Base-by-base conservation (phyloP, 306 rosid species). In the Quercus gilva region DNA sequence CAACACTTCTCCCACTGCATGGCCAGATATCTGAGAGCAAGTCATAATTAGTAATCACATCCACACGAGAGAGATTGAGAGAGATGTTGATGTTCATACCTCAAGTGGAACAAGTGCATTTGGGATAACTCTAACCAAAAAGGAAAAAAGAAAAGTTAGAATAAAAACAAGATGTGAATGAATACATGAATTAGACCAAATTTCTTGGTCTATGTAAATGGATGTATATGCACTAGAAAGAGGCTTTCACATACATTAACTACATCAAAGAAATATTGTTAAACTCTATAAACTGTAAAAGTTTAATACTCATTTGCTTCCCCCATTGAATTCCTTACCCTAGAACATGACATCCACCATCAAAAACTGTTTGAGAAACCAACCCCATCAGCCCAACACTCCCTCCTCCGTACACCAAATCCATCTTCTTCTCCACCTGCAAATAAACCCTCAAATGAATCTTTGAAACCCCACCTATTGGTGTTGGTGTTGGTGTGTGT, bases 391-490 rank as follows among this genome's bases (percentile, higher is more conserved):
- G 29, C 33, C 83, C 83, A 61, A 35, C 49, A 64, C 83, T 74
- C 37, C 83, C 83, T 80, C 83, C 83, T 53, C 83, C 83, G 65
- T 79, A 79, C 15, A 79, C 82, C 77, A 79, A 79, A 63, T 73
- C 65, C 74, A 79, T 72, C 73, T 61, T 64, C 74, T 78, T 80
- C 79, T 80, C 78, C 83, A 80, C 79, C 83, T 73, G 74, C 74
- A 61, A 60, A 61, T 15, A 9, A 19, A 35, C 72, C 7, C 72
- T 35, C 52, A 10, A 19, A 35, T 2, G 1, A 68, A 67, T 33
- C 12, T 9, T 67, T 15, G 70, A 64, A 64, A 64, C 6, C 15
- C 2, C 41, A 64, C n/a, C 19, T 28, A 64, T 29, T 29, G 33
- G 33, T 29, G 33, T 0, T 29, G 70, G 4, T 31, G 5, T 23